These are phyloP conservation scores for Platismatia glauca DNA, from an alignment of 495 filamentous ascomycete genomes.

Conservation along the genomic window DNA sequence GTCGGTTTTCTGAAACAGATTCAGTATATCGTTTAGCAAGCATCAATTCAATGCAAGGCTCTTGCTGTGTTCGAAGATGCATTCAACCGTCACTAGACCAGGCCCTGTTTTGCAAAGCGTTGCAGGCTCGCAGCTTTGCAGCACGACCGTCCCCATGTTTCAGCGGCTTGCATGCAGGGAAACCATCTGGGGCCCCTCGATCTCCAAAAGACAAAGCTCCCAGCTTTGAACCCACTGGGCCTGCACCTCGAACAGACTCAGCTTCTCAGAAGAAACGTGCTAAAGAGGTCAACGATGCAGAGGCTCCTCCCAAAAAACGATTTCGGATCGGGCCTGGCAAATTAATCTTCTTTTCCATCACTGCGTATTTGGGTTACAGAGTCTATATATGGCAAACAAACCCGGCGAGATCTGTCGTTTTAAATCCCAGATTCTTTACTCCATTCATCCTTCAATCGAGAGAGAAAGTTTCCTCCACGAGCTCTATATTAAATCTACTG, in stretches of 20 bases:
- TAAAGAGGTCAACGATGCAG: not conserved
- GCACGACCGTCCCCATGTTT: constrained; percentile 5
- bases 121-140: not conserved
- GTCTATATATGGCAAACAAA: constrained; percentile 20
- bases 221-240: not conserved
- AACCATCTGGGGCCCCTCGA: not conserved
- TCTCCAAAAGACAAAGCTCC: not conserved
- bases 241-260: not conserved
- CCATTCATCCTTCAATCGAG: constrained; percentile 53
- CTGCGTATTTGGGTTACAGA: constrained; percentile 4
- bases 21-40: not conserved
- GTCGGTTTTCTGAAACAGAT: not conserved
- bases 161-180: constrained; percentile 4
- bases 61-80: not conserved
- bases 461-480: constrained; percentile 63
- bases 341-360: constrained; percentile 11
- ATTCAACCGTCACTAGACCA: not conserved
- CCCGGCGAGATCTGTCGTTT: constrained; percentile 14
- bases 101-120: not conserved
- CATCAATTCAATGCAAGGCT: constrained; percentile 4
- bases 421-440: constrained; percentile 42
- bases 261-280: not conserved
- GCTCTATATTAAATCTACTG: constrained; percentile 56
- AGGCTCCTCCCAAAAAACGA: not conserved
- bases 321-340: constrained; percentile 21